phyloP scores from a whole-genome alignment of 2,329 filamentous ascomycete genomes.

The Trichoderma sp. region DNA sequence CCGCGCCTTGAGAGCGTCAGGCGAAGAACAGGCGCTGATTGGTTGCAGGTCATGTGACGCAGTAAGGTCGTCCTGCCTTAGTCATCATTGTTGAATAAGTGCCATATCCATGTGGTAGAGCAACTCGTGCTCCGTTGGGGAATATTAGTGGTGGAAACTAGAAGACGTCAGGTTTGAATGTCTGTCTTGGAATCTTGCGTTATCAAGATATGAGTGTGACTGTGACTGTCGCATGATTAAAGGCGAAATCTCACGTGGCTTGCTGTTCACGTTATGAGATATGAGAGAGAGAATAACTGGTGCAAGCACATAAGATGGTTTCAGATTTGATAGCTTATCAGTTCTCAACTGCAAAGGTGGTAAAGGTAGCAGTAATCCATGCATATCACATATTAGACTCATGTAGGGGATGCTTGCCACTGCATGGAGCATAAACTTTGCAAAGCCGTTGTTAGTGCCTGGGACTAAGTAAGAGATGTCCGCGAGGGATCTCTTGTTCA shows the following conservation, averaged over 20 bases:
- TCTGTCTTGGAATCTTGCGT: background rate
- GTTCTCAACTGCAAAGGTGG: background rate
- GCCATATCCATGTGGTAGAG: too few species aligned
- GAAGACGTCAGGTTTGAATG: background rate
- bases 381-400: background rate
- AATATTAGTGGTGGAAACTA: background rate
- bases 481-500: background rate
- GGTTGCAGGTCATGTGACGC: slow-evolving; percentile 18
- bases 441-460: background rate
- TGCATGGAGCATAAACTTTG: slow-evolving; percentile 8
- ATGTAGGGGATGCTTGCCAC: background rate
- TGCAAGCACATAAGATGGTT: background rate
- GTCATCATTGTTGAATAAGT: background rate
- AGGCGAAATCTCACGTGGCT: background rate
- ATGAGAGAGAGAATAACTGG: background rate
- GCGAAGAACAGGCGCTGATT: background rate
- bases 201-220: background rate
- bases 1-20: slow-evolving; percentile 11
- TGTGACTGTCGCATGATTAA: background rate
- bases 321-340: background rate
- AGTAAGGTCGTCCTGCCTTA: background rate
- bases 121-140: background rate
- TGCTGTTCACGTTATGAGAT: background rate
- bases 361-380: background rate
- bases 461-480: background rate